Percentiles rank a stretch among this genome's conserved stretches.
These are phyloP conservation scores for Tinospora cordifolia DNA, from an alignment of 164 flowering plant genomes.

Conservation along the genomic window DNA sequence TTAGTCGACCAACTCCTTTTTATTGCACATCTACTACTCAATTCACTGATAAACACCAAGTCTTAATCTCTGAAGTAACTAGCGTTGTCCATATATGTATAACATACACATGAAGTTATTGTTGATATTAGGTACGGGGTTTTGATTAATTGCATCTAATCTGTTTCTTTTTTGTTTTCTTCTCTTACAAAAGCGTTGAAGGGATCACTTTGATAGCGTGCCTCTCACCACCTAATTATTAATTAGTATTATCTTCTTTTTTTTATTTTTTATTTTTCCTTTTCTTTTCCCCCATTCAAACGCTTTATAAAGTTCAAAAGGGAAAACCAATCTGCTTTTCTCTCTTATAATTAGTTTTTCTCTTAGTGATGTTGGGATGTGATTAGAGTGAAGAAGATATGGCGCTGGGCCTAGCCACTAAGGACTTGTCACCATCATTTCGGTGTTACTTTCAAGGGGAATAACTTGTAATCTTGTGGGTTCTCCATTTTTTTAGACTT, in stretches of 20 bases:
- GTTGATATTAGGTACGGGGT: background rate
- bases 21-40: no score
- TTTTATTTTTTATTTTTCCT: no score
- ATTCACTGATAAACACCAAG: background rate
- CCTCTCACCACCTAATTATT: background rate
- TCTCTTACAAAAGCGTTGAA: background rate
- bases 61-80: background rate
- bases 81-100: constrained; percentile 1
- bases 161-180: background rate
- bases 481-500: background rate
- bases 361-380: background rate
- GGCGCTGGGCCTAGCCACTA: background rate
- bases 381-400: background rate
- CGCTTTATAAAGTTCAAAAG: background rate
- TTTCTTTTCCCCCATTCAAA: no score
- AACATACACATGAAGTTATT: background rate
- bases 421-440: background rate
- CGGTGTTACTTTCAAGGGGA: constrained; percentile 4
- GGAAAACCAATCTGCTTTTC: background rate
- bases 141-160: background rate
- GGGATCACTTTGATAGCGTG: constrained; percentile 2
- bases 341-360: background rate
- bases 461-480: background rate
- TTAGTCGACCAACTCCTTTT: no score
- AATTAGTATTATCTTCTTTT: no score